Base-by-base conservation (phyloP, 192 early-diverging fungal genomes). In the Coemansia sp. region DNA sequence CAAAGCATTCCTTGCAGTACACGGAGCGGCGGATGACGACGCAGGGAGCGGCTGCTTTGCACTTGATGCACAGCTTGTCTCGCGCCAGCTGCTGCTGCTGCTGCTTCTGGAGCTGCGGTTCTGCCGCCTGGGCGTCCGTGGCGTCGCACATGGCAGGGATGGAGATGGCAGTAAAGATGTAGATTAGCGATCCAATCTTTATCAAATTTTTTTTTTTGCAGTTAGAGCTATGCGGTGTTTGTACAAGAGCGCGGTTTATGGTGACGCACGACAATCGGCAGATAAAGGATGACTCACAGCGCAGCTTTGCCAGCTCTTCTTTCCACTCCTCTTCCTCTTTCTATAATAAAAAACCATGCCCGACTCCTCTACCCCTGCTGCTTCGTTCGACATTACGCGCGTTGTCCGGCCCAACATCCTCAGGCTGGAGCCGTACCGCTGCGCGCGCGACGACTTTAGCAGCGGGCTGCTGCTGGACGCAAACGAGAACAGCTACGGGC, bases 361-460 rank as follows among this genome's bases (percentile, higher is more conserved):
- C 0, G 40, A 37, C 17, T 47, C 68, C 15, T 51, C 71, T 22
- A n/a, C n/a, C n/a, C n/a, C n/a, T n/a, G n/a, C n/a, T n/a, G n/a
- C n/a, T n/a, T 62, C 78, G 25, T 92, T 90, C 65, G 84, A 84
- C 22, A 69, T 92, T 63, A 76, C 84, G 71, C 82, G 80, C 49
- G 70, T 92, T 10, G 82, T 94, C 47, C 89, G 94, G 15, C 94
- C 93, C 31, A 95, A 95, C 65, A 95, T 95, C 70, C 75, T 88
- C 49, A 66, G 82, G 37, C 85, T 95, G 36, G 85, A 89, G 67
- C 96, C 98, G 22, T 99, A 99, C 80, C 90, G 96, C 71, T 98
- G 97, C 77, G 98, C 98, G 36, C 91, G 98, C 62, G 98, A 99
- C 73, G 98, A 99, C 82, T 99, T 94, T 76, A 90, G 85, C 56